A percentile compares a stretch with the other conserved stretches of the same genome.
phyloP scores from a whole-genome alignment of 345 rosid genomes.

The Gossypium longicalyx region DNA sequence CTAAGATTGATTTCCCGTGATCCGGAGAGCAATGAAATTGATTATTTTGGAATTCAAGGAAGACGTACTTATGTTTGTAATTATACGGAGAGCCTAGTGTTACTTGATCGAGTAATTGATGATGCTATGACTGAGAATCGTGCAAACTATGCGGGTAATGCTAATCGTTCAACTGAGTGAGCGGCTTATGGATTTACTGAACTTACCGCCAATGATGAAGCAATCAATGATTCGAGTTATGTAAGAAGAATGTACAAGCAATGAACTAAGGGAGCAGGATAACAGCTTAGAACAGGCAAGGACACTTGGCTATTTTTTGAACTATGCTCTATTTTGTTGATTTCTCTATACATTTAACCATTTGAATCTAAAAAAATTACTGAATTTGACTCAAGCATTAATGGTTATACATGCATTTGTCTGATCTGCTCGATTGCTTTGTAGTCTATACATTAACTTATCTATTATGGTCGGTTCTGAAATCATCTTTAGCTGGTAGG shows the following conservation, averaged over 20 bases:
- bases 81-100: slow-evolving; percentile 8
- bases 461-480: background rate
- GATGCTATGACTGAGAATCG: background rate
- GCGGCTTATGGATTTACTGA: background rate
- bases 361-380: background rate
- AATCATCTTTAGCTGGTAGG: background rate
- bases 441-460: background rate
- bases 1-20: background rate
- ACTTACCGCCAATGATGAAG: background rate
- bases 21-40: background rate
- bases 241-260: background rate
- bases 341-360: background rate
- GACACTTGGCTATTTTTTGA: background rate
- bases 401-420: background rate
- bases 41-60: background rate
- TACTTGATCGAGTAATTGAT: slow-evolving; percentile 6
- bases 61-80: background rate
- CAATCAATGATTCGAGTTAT: background rate
- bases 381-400: background rate
- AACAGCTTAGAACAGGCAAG: slow-evolving; percentile 9
- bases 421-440: background rate
- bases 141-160: background rate
- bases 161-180: background rate
- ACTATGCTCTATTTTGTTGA: background rate
- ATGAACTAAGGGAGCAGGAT: background rate